These are phyloP conservation scores for Monosporozyma unispora DNA, from an alignment of 805 yeast genomes.

Conservation along the genomic window DNA sequence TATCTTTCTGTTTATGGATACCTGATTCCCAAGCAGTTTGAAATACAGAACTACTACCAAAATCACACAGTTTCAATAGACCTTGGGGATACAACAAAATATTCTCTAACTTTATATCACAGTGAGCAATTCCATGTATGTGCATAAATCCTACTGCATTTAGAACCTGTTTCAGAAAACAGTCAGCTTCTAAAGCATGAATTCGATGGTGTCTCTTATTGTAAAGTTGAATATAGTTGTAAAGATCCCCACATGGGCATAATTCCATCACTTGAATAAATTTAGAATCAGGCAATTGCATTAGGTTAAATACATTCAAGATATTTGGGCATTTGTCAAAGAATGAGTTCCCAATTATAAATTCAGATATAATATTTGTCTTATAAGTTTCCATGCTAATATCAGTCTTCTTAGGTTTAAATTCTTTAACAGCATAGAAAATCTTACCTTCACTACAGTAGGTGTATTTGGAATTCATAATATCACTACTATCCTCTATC, in stretches of 20 bases:
- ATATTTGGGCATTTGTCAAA: constrained; percentile 41
- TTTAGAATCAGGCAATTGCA: constrained; percentile 55
- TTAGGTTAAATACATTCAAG: constrained; percentile 68
- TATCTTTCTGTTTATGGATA: constrained; percentile 59
- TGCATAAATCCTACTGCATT: constrained; percentile 82
- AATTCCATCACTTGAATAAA: constrained; percentile 90
- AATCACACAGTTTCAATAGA: constrained; percentile 65
- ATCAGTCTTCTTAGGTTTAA: constrained; percentile 72
- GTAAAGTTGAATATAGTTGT: constrained; percentile 43
- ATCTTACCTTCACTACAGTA: constrained; percentile 32
- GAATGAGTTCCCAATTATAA: constrained; percentile 73
- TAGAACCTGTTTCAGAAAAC: constrained; percentile 79
- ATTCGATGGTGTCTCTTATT: constrained; percentile 38
- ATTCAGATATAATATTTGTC: constrained; percentile 81
- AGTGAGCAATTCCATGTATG: constrained; percentile 85
- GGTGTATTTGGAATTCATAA: background rate
- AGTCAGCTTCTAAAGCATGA: constrained; percentile 67
- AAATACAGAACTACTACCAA: constrained; percentile 87
- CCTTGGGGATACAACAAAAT: constrained; percentile 61
- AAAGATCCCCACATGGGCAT: constrained; percentile 77
- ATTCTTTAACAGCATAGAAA: constrained; percentile 83
- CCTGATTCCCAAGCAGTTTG: constrained; percentile 82
- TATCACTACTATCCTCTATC: background rate
- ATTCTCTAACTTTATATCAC: constrained; percentile 88
- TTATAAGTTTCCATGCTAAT: constrained; percentile 78